Conservation (phyloP, 1,284 basidiomycete genomes). For the Trichosporon inkin region DNA sequence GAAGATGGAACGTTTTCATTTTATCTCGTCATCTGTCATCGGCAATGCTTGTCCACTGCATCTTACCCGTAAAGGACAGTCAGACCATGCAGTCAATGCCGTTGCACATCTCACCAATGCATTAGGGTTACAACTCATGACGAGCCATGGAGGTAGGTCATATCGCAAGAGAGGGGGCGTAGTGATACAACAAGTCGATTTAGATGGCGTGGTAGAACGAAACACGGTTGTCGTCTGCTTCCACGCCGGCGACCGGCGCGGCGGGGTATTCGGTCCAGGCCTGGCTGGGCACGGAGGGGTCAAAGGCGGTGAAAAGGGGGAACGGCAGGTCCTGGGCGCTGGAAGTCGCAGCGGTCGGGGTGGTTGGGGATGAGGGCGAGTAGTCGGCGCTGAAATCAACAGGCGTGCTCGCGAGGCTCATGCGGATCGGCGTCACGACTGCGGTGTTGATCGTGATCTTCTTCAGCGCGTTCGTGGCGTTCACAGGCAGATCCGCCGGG, state of each 20-base stretch:
- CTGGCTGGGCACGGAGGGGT: background rate
- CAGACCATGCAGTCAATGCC: background rate
- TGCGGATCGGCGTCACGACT: background rate
- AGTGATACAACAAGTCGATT: constrained; percentile 3
- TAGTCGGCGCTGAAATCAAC: background rate
- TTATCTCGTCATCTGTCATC: no score
- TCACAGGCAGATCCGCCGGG: background rate
- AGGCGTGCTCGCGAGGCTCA: background rate
- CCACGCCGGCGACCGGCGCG: background rate
- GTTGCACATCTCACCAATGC: background rate
- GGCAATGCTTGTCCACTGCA: background rate
- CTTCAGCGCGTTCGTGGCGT: background rate
- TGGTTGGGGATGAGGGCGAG: background rate
- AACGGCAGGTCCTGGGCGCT: background rate
- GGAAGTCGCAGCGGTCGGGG: background rate
- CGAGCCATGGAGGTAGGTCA: background rate
- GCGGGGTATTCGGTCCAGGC: background rate
- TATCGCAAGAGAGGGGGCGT: background rate
- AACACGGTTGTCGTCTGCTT: background rate
- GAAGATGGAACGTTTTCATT: no score
- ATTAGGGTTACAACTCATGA: background rate
- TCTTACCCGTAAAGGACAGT: background rate
- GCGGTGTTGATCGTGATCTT: constrained; percentile 5
- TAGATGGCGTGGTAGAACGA: constrained; percentile 8
- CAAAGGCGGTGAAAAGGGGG: background rate